Percentiles rank a stretch among this genome's conserved stretches.
These are phyloP conservation scores for Ophiostoma quercus DNA, from an alignment of 2,329 filamentous ascomycete genomes.

Conservation along the genomic window DNA sequence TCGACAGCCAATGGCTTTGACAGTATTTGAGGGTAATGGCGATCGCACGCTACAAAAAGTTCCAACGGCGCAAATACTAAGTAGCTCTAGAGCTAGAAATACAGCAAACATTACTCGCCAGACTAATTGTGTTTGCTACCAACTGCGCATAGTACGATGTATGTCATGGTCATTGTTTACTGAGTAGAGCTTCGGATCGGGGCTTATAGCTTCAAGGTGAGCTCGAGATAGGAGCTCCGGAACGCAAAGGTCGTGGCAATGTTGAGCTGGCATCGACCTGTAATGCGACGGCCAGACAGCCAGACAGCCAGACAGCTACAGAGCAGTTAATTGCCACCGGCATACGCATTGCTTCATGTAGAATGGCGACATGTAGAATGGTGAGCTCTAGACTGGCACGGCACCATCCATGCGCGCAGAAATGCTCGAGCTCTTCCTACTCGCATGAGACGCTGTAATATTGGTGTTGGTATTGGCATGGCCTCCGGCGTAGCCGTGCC, in stretches of 20 bases:
- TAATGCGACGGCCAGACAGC: no score
- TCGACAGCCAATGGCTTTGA: conserved; percentile 9
- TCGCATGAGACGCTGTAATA: background rate
- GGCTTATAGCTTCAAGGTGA: background rate
- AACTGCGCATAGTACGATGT: background rate
- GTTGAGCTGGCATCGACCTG: background rate
- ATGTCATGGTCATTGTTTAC: background rate
- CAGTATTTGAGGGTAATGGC: background rate
- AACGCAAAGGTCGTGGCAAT: no score
- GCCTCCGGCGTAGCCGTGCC: background rate
- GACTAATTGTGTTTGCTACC: background rate
- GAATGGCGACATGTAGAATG: no score
- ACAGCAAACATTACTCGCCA: background rate
- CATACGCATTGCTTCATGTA: background rate
- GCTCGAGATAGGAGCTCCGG: background rate
- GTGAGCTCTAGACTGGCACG: background rate
- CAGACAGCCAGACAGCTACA: no score
- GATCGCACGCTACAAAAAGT: background rate
- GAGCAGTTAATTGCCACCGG: no score
- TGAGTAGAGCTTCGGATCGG: no score
- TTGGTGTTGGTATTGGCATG: background rate
- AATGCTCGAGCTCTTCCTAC: background rate
- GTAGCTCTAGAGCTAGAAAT: no score
- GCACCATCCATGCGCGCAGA: background rate
- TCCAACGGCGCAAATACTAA: background rate